phyloP scores from a whole-genome alignment of 2,329 filamentous ascomycete species.

The Talaromyces amestolkiae region DNA sequence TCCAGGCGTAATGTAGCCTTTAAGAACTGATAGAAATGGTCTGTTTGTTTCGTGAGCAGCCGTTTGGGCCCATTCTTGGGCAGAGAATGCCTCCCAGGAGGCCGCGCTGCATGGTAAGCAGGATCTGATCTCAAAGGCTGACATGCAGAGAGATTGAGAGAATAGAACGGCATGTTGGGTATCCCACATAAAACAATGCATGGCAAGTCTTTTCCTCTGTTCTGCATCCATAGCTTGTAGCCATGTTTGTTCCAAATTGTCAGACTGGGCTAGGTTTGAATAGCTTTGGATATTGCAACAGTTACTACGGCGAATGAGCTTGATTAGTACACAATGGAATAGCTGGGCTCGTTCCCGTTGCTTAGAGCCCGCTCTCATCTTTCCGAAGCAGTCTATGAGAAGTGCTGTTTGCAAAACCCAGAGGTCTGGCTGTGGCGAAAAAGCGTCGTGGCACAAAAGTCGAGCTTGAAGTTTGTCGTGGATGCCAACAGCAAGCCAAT shows the following conservation, averaged over 20 bases:
- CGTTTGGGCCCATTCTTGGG: slow-evolving; percentile 51
- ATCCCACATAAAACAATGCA: slow-evolving; percentile 66
- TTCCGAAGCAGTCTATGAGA: slow-evolving; percentile 64
- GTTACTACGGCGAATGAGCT: slow-evolving; percentile 54
- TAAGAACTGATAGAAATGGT: slow-evolving; percentile 53
- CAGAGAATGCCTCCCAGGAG: slow-evolving; percentile 58
- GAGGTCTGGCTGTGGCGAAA: slow-evolving; percentile 58
- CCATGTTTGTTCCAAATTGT: slow-evolving; percentile 51
- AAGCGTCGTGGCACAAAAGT: slow-evolving; percentile 58
- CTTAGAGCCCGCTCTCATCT: slow-evolving; percentile 60
- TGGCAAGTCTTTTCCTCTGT: slow-evolving; percentile 59
- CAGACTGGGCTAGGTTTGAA: slow-evolving; percentile 33
- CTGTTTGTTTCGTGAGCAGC: slow-evolving; percentile 39
- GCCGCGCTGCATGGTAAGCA: slow-evolving; percentile 55
- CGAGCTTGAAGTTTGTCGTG: slow-evolving; percentile 60
- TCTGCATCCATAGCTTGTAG: slow-evolving; percentile 55
- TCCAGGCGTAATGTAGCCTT: slow-evolving; percentile 54
- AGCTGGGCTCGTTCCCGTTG: slow-evolving; percentile 64
- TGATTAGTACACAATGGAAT: slow-evolving; percentile 57
- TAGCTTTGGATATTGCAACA: slow-evolving; percentile 49
- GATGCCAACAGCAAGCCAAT: slow-evolving; percentile 61
- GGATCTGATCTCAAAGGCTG: slow-evolving; percentile 60
- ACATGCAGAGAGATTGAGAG: slow-evolving; percentile 66
- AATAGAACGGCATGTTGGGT: slow-evolving; percentile 64
- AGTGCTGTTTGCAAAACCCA: slow-evolving; percentile 63